Base-by-base conservation (phyloP, 2,329 filamentous ascomycete species). In the Hortaea werneckii region DNA sequence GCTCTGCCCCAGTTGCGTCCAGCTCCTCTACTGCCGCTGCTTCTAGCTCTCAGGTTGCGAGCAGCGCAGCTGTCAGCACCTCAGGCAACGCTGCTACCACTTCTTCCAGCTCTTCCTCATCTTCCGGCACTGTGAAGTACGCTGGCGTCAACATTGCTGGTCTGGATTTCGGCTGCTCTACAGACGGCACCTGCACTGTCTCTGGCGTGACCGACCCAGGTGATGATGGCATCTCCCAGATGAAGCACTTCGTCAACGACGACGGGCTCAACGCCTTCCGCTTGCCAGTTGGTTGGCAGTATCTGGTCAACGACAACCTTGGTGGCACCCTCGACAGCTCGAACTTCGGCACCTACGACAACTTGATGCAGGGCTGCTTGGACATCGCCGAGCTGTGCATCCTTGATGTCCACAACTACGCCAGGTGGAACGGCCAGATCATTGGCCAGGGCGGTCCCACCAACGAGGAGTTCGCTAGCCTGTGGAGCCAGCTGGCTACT, bases 381-480 rank as follows among this genome's bases (percentile, higher is more conserved):
- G 48, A 43, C 29, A 75, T 76, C 0, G 56, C 52, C 4, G 59
- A 52, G 46, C 57, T 50, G 12, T 63, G 61, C 41, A 61, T 63
- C 48, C 42, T 62, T 44, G 58, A 61, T 42, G 48, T 62, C 46
- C 59, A 62, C 57, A 61, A 62, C 49, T 62, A 62, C 42, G 61
- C 57, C 1, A 58, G 80, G 41, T 83, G 76, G 70, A 74, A 84
- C 52, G 75, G 75, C 10, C 62, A 64, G 2, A 78, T 85, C 51
- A 74, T 85, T 46, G 81, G 80, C 1, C 80, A 84, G 57, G 80
- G 79, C 20, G 80, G 79, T 0, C 79, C 79, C 0, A 72, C 71
- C 0, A 72, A 83, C 57, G 74, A 71, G 8, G 64, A 78, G 10
- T 79, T 83, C 53, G 74, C 71, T 3, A 66, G 65, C 37, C 62